A percentile compares a stretch with the other conserved stretches of the same genome.
Evolutionary conservation across 2,329 filamentous ascomycete species (phyloP).

Genomic region (Penicillium sp.): DNA sequence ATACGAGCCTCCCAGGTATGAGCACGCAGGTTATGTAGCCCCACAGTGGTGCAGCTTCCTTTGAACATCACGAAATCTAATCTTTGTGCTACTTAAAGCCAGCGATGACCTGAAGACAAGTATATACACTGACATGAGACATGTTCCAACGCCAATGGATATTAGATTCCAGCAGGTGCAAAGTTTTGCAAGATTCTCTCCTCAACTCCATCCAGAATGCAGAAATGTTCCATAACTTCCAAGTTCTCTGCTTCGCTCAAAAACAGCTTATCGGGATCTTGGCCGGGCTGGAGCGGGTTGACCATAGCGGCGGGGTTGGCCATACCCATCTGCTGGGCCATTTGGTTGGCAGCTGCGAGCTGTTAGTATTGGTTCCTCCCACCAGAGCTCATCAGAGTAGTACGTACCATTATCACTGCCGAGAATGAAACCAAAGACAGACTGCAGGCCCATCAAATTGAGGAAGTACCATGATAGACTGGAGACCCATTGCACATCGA

Average conservation of each 20-base stretch:
- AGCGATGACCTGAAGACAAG: conserved; percentile 7
- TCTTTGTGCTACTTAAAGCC: conserved; percentile 9
- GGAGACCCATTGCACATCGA: conserved; percentile 98
- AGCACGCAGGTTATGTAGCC: neutral
- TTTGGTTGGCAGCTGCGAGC: conserved; percentile 76
- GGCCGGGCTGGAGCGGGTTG: conserved; percentile 83
- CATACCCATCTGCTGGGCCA: conserved; percentile 76
- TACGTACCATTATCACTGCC: conserved; percentile 87
- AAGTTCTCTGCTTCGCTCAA: conserved; percentile 89
- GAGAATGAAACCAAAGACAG: conserved; percentile 94
- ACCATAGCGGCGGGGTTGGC: conserved; percentile 64
- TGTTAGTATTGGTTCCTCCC: conserved; percentile 1
- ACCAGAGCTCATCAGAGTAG: neutral
- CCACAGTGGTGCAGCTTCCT: neutral
- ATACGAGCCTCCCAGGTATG: neutral
- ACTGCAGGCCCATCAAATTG: conserved; percentile 92
- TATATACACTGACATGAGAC: conserved; percentile 11
- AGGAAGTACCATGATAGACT: conserved; percentile 99
- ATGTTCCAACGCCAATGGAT: neutral
- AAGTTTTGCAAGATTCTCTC: conserved; percentile 66
- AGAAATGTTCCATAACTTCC: conserved; percentile 90
- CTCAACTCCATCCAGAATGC: conserved; percentile 83
- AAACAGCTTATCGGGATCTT: conserved; percentile 95
- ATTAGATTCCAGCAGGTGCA: conserved; percentile 25
- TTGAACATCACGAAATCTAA: conserved; percentile 5